Evolutionary conservation across 306 rosid genomes (phyloP), one percentile per base, ranked within the genome.

Genomic region (Heteromeles arbutifolia): DNA sequence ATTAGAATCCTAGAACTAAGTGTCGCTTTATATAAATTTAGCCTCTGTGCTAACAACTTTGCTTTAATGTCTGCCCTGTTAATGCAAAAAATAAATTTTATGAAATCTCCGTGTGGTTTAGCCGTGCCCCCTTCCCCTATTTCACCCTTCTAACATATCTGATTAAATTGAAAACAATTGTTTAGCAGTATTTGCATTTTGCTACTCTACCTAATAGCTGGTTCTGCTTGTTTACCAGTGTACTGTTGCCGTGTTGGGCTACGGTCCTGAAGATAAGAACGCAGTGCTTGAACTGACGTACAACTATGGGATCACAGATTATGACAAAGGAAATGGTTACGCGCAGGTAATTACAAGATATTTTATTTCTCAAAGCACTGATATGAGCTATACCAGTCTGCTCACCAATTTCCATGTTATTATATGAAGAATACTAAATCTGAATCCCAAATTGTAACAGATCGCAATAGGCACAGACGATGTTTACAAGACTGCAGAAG

Each of bases 381-480:
- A 14, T 14, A 53, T 72, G 22, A 65, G 17, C 17, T 54, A 26
- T 66, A 17, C 43, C 7, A 39, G 14, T 34, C 28, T 43, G 34
- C 11, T 43, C 22, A 8, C 24, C n/a, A 8, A 12, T 39, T 53
- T 43, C 45, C 32, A 11, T 8, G 43, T 56, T 72, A 19, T 29
- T 45, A 44, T 73, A 17, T 13, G 43, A 67, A 65, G 32, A 43
- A 66, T 41, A 19, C 69, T 81, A 26, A 44, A 1, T 65, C 59
- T 54, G 44, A 2, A 41, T 41, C 11, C 29, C 54, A 52, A 34
- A 6, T 11, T 56, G 80, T 65, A 17, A 62, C 86, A 92, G 97
- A 84, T 90, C 45, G 88, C 97, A 76, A 86, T 90, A 75, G 97
- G 93, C 57, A 92, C 96, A 31, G 85, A 92, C 72, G 91, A 92